Conservation (phyloP, 129 eudicot species). For the Tanacetum coccineum region DNA sequence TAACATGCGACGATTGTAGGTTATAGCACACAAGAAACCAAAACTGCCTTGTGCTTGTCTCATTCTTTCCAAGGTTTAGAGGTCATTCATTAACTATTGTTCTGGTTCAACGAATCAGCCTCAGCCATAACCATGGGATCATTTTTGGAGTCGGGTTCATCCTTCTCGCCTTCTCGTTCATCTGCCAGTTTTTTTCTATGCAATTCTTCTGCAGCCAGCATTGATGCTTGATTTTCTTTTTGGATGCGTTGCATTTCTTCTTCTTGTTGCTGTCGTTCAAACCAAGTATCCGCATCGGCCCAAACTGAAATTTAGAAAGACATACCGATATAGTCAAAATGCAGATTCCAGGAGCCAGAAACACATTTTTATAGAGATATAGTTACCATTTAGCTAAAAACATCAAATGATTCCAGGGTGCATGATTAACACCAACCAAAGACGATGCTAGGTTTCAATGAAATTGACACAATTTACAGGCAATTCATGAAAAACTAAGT, state of each 20-base stretch:
- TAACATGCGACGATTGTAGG: not conserved
- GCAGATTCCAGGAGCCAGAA: not conserved
- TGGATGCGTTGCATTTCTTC: conserved; percentile 75
- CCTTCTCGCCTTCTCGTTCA: conserved; percentile 85
- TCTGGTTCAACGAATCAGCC: conserved; percentile 57
- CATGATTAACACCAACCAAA: not conserved
- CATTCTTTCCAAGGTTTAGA: conserved; percentile 7
- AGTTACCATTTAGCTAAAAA: not conserved
- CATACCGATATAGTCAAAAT: conserved; percentile 1
- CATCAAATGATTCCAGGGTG: not conserved
- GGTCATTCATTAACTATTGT: conserved; percentile 16
- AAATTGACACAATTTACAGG: too few species aligned
- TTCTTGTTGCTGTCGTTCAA: conserved; percentile 82
- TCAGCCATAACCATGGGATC: conserved; percentile 75
- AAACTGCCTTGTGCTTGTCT: not conserved
- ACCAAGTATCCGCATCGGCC: conserved; percentile 98
- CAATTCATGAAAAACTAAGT: too few species aligned
- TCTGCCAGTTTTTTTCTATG: conserved; percentile 72
- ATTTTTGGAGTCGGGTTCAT: conserved; percentile 42
- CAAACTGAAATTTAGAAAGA: conserved; percentile 48
- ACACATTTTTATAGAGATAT: not conserved
- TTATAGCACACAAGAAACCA: conserved; percentile 14
- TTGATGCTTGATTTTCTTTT: conserved; percentile 67
- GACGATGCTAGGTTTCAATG: too few species aligned
- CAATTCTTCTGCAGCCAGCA: conserved; percentile 72